Evolutionary conservation across 768 basidiomycete genomes (phyloP).

Genomic region (Arthromyces matolae): DNA sequence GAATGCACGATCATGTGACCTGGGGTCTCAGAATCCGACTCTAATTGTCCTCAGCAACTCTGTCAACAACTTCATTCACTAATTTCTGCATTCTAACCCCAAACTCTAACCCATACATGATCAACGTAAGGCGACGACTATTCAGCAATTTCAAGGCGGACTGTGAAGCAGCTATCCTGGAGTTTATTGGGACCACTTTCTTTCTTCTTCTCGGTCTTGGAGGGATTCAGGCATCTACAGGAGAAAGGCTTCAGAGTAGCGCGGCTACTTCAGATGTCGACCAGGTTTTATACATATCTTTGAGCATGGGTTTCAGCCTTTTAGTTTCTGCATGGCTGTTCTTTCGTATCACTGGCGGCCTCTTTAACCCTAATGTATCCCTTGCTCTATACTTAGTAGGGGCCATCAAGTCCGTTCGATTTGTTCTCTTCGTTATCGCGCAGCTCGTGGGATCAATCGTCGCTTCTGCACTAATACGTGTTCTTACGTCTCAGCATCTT

Average conservation of each 20-base stretch:
- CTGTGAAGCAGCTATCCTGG: slow-evolving; percentile 46
- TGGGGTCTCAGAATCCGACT: too few species aligned
- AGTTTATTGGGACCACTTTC: slow-evolving; percentile 55
- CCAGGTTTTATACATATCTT: slow-evolving; percentile 52
- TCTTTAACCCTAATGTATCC: slow-evolving; percentile 65
- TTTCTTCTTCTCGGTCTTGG: slow-evolving; percentile 68
- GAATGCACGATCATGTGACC: too few species aligned
- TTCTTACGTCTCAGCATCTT: slow-evolving; percentile 51
- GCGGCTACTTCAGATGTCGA: slow-evolving; percentile 30
- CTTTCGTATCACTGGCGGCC: slow-evolving; percentile 56
- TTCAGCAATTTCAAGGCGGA: slow-evolving; percentile 35
- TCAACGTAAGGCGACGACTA: slow-evolving; percentile 7
- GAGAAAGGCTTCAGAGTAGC: slow-evolving; percentile 27
- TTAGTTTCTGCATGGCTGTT: slow-evolving; percentile 66
- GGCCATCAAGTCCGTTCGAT: slow-evolving; percentile 50
- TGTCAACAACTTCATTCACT: not conserved
- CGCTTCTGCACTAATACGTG: slow-evolving; percentile 52
- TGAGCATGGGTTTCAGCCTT: slow-evolving; percentile 58
- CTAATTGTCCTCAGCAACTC: too few species aligned
- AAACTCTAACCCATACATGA: not conserved
- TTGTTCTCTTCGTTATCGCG: slow-evolving; percentile 56
- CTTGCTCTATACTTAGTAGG: slow-evolving; percentile 57
- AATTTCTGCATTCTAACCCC: not conserved
- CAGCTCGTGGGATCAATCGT: slow-evolving; percentile 59
- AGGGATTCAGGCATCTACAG: slow-evolving; percentile 54